Base-by-base conservation (phyloP, 2,329 filamentous ascomycete genomes). In the Penicillium rolfsii region DNA sequence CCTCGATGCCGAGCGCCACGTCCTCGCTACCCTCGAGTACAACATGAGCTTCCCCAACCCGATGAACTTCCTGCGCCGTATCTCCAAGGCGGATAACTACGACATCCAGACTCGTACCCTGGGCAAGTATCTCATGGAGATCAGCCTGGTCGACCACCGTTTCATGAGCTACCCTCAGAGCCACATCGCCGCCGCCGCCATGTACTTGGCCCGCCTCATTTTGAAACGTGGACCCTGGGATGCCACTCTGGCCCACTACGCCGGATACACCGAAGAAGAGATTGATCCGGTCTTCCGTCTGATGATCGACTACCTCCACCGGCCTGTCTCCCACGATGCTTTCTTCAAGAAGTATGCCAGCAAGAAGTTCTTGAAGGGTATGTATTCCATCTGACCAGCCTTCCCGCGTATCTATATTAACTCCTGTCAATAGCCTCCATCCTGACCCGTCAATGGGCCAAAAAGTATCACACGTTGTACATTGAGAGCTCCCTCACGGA, bases 281-380 rank as follows among this genome's bases (percentile, higher is more conserved):
- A 93, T 99, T 69, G 87, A 94, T 76, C 94, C 94, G 11, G 91
- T 98, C 43, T 91, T 97, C 73, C 86, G 90, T 71, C 85, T 98
- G 63, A 97, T 99, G 93, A 88, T 99, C 63, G 93, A 99, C 77
- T 99, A 99, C 76, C 89, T 99, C 41, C 90, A 91, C 61, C 88
- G 91, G 12, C 95, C 94, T 28, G 91, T 97, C 57, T 86, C 89
- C 46, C 95, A 99, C 74, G 94, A 98, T 76, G 96, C 95, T 40
- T 97, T 99, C 84, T 98, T 97, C 85, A 97, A 96, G 86, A 99
- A 99, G 80, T 99, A 99, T 77, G 95, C 95, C 59, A 96, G 92
- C 86, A 99, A 98, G 84, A 97, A 97, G 81, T 99, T 98, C 81
- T 82, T 98, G 71, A 99, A 99, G 83, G 93, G 94, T 97, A 87